Base-by-base conservation (phyloP, 148 eudicot genomes). In the Heliamphora exappendiculata region DNA sequence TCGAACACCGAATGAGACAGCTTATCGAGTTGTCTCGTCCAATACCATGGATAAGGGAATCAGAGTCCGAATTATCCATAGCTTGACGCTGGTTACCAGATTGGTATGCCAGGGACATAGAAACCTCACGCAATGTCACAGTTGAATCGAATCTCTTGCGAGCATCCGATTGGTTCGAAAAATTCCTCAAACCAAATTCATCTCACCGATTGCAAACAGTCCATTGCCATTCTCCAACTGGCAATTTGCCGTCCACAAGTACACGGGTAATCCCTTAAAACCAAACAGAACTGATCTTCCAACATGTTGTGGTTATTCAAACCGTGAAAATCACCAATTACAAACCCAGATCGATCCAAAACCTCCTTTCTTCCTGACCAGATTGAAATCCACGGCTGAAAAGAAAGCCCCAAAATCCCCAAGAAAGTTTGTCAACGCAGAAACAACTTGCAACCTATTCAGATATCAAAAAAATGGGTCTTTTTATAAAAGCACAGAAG, bases 211-310 rank as follows among this genome's bases (percentile, higher is more conserved):
- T 57, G 91, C 93, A 49, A 85, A 76, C 4, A 81, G 88, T 33
- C 98, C 80, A 70, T 89, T 92, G 4, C 91, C 89, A 24, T 80
- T 83, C 17, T 85, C 91, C 0, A 75, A 82, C 63, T 78, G 63
- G 85, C 80, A 86, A 70, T 58, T 31, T 88, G 88, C 50, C 71
- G 84, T 75, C 87, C 91, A 76, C 89, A 85, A 74, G 86, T 81
- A 70, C 82, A 80, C 2, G 80, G 83, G 75, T 86, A 89, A 72
- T 81, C 81, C 76, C 93, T 83, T 24, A 92, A 87, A 42, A 91
- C 86, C 76, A 93, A 47, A 81, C 81, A 88, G 54, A 89, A 78
- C 41, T 90, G 76, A 29, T 88, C 98, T 69, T 89, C 92, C 86
- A 93, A 84, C 92, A 91, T 91, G 54, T 82, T 88, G 82, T 10